Conservation (phyloP, 331 rosid genomes). For the Stylosanthes scabra region DNA sequence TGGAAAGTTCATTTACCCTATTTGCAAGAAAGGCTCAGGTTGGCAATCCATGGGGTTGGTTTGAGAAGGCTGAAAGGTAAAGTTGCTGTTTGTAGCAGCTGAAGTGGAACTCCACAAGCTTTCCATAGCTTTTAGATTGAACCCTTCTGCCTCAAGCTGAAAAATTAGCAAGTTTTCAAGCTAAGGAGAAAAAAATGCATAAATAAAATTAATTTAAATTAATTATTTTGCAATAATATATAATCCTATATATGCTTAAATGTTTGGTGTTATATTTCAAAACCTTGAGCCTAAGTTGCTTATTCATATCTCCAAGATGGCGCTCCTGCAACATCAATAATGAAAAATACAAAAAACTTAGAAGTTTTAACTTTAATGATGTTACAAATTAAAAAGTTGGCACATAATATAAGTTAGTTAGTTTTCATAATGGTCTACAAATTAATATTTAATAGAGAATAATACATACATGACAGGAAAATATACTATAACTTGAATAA, state of each 20-base stretch:
- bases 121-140: conserved; percentile 62
- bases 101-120: conserved; percentile 64
- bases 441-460: not conserved
- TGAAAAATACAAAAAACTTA: not conserved
- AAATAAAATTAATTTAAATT: not conserved
- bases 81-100: conserved; percentile 56
- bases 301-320: conserved; percentile 77
- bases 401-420: not conserved
- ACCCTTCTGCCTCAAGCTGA: conserved; percentile 84
- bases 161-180: not conserved
- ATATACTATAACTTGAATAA: too few species aligned
- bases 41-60: conserved; percentile 62
- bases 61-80: conserved; percentile 60
- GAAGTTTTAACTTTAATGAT: too few species aligned
- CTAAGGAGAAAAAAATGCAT: not conserved
- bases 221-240: too few species aligned
- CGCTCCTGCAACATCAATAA: conserved; percentile 64
- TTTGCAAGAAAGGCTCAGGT: conserved; percentile 70
- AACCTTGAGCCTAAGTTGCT: conserved; percentile 80
- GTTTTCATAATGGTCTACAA: not conserved
- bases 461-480: too few species aligned
- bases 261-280: not conserved
- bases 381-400: not conserved
- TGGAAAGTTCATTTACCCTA: conserved; percentile 60
- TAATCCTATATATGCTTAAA: not conserved